phyloP scores from a whole-genome alignment of 345 rosid species.

The Carallia pectinifolia region DNA sequence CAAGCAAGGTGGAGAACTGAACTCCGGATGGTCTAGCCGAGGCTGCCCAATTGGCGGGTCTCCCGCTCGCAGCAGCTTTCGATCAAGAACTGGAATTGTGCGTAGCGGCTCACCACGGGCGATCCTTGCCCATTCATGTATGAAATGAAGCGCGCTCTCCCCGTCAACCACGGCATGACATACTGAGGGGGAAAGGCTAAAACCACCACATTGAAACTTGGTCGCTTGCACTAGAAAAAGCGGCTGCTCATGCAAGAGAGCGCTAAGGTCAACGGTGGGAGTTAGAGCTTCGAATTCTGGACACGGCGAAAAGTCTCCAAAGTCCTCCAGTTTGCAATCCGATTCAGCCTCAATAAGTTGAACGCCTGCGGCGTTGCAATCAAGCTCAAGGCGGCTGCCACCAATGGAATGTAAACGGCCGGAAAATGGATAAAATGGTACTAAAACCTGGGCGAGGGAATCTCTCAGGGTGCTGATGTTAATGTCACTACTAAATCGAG shows the following conservation, averaged over 20 bases:
- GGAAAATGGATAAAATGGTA: neutral
- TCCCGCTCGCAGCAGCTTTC: neutral
- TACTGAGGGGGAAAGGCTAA: neutral
- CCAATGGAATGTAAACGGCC: neutral
- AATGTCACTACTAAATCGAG: neutral
- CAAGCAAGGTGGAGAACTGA: constrained; percentile 36
- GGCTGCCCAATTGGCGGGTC: neutral
- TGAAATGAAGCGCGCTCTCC: neutral
- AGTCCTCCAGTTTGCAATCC: neutral
- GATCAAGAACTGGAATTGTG: neutral
- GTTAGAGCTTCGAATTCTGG: neutral
- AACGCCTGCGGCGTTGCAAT: neutral
- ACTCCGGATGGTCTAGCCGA: neutral
- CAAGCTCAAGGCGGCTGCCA: neutral
- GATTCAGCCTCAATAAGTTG: neutral
- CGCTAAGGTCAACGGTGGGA: neutral
- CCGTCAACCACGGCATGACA: neutral
- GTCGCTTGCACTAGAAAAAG: neutral
- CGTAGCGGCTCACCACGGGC: neutral
- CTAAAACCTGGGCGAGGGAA: neutral
- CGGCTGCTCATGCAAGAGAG: neutral
- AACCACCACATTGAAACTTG: neutral
- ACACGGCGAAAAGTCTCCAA: neutral
- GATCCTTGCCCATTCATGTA: neutral
- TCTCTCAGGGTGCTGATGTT: neutral